A percentile compares a stretch with the other conserved stretches of the same genome.
Evolutionary conservation across 78 protist genomes (phyloP).

Genomic region (Creolimax fragrantissima): DNA sequence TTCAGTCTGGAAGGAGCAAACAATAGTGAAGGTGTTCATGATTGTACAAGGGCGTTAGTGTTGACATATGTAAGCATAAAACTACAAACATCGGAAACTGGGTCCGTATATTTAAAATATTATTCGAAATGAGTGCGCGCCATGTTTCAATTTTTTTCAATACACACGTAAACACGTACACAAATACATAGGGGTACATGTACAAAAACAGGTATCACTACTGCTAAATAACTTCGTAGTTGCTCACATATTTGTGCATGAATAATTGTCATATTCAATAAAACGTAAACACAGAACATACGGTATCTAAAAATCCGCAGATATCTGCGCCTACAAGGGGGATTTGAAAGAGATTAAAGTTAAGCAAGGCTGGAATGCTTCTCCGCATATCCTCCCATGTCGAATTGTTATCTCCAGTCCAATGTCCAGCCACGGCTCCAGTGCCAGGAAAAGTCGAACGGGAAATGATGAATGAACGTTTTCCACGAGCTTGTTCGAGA

Average conservation of each 20-base stretch:
- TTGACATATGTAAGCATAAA: too few species aligned
- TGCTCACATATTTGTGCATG: too few species aligned
- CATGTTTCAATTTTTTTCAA: too few species aligned
- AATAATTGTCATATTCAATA: too few species aligned
- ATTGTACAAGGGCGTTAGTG: neutral
- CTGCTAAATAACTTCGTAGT: neutral
- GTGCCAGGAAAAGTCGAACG: slow-evolving; percentile 70
- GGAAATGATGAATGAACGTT: slow-evolving; percentile 54
- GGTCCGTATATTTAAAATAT: too few species aligned
- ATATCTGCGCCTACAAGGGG: slow-evolving; percentile 85
- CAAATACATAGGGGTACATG: neutral
- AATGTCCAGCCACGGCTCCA: slow-evolving; percentile 52
- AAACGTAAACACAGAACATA: too few species aligned
- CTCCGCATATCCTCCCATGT: slow-evolving; percentile 30
- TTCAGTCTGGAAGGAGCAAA: too few species aligned
- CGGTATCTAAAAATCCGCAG: slow-evolving; percentile 72
- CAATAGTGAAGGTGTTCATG: neutral
- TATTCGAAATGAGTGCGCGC: too few species aligned
- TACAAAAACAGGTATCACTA: neutral
- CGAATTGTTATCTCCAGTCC: slow-evolving; percentile 62
- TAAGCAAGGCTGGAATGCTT: slow-evolving; percentile 65
- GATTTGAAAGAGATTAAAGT: slow-evolving; percentile 63
- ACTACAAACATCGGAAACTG: too few species aligned
- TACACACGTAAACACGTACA: neutral
- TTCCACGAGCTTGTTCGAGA: slow-evolving; percentile 28